Evolutionary conservation across 1,139 yeast species (phyloP).

Genomic region (Barnettozyma hawaiiensis): DNA sequence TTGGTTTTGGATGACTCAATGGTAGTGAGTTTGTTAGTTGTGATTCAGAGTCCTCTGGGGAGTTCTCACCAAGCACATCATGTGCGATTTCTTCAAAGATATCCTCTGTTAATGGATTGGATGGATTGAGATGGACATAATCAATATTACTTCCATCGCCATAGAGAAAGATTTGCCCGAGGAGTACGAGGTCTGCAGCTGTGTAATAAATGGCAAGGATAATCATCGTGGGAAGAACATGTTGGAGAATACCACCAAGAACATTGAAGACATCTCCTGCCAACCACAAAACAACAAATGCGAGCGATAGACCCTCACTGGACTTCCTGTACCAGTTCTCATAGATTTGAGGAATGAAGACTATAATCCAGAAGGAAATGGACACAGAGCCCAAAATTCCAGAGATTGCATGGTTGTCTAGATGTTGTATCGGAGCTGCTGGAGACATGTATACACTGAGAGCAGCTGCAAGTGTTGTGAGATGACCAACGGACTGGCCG

Average conservation of each 20-base stretch:
- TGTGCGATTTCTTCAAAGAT: slow-evolving; percentile 49
- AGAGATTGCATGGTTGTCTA: slow-evolving; percentile 41
- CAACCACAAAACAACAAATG: slow-evolving; percentile 81
- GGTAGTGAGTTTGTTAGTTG: slow-evolving; percentile 5
- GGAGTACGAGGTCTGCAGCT: slow-evolving; percentile 75
- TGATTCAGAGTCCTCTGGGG: slow-evolving; percentile 12
- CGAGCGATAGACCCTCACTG: slow-evolving; percentile 78
- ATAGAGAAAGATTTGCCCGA: slow-evolving; percentile 76
- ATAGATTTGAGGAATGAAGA: slow-evolving; percentile 93
- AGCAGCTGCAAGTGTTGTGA: too few relatives aligned
- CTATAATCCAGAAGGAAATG: slow-evolving; percentile 95
- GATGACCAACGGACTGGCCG: too few relatives aligned
- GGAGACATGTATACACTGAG: not conserved
- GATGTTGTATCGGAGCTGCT: slow-evolving; percentile 2
- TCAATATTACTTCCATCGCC: slow-evolving; percentile 52
- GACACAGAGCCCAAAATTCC: slow-evolving; percentile 88
- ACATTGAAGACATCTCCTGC: slow-evolving; percentile 90
- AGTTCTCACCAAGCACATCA: slow-evolving; percentile 23
- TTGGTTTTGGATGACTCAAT: slow-evolving; percentile 3
- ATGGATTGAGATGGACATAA: slow-evolving; percentile 80
- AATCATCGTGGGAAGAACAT: slow-evolving; percentile 88
- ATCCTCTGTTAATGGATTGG: slow-evolving; percentile 75
- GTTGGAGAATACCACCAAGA: slow-evolving; percentile 81
- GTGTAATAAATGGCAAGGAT: slow-evolving; percentile 89
- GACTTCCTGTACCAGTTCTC: slow-evolving; percentile 82